Evolutionary conservation across 176 grass and related monocot species (phyloP).

Genomic region (Raddia distichophylla): DNA sequence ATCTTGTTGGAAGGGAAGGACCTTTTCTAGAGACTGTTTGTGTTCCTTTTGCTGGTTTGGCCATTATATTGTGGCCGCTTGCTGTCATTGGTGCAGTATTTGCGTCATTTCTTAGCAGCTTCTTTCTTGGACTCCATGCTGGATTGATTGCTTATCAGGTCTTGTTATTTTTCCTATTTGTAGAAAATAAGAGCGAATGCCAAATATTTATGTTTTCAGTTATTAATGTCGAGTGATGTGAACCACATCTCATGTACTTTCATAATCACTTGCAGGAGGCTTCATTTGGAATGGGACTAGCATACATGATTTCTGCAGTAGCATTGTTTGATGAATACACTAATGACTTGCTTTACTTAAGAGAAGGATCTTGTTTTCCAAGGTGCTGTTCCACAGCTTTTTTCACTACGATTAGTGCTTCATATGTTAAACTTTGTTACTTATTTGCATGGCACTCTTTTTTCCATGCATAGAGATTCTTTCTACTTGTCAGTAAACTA

Average conservation of each 20-base stretch:
- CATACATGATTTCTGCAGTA: constrained; percentile 74
- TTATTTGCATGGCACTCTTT: background rate
- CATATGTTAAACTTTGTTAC: constrained; percentile 15
- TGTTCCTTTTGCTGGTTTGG: constrained; percentile 82
- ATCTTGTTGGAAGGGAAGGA: constrained; percentile 86
- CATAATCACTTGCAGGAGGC: constrained; percentile 45
- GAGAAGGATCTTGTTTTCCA: constrained; percentile 91
- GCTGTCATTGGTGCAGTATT: constrained; percentile 66
- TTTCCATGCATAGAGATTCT: background rate
- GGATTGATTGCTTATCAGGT: constrained; percentile 84
- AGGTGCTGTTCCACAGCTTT: constrained; percentile 48
- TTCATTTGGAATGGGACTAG: constrained; percentile 74
- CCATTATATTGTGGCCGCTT: constrained; percentile 83
- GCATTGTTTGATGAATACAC: constrained; percentile 87
- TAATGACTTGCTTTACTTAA: constrained; percentile 90
- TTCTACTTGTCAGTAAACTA: constrained; percentile 42
- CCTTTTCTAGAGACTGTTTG: constrained; percentile 87
- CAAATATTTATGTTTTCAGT: background rate
- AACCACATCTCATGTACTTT: background rate
- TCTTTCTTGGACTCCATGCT: constrained; percentile 62
- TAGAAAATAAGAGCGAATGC: background rate
- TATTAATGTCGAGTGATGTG: background rate
- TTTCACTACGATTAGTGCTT: background rate
- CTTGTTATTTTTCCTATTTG: background rate
- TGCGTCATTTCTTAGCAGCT: constrained; percentile 71